Percentiles rank a stretch among this genome's conserved stretches.
These are phyloP conservation scores for Vickermania spadyakhi DNA, from an alignment of 208 protist genomes.

Conservation along the genomic window DNA sequence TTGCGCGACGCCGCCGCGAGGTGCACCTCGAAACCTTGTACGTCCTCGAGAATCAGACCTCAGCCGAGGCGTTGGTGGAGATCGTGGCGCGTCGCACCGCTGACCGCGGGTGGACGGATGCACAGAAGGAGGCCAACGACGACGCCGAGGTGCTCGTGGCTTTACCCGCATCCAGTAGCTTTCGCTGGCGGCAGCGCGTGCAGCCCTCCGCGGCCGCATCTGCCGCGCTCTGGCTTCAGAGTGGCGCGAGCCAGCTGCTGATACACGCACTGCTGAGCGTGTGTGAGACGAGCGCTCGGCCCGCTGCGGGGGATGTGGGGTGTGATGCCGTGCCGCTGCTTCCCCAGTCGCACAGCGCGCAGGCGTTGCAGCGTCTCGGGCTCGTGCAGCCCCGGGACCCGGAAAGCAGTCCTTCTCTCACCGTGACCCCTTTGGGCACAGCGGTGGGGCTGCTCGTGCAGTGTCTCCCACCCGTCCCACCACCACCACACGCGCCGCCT, in stretches of 20 bases:
- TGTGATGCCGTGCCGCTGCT: not conserved
- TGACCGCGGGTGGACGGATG: not conserved
- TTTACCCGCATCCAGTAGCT: not conserved
- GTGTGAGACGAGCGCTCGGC: not conserved
- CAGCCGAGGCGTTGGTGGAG: not conserved
- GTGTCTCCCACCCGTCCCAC: constrained; percentile 21
- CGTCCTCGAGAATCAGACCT: not conserved
- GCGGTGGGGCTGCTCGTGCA: constrained; percentile 17
- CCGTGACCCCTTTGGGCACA: constrained; percentile 15
- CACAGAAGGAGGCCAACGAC: not conserved
- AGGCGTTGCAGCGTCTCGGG: not conserved
- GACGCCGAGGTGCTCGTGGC: not conserved
- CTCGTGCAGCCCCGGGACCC: not conserved
- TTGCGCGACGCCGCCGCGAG: not conserved
- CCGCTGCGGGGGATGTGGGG: not conserved
- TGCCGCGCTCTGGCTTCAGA: not conserved
- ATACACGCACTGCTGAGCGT: not conserved
- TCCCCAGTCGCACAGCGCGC: not conserved
- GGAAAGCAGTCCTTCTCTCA: not conserved
- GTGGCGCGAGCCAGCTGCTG: not conserved
- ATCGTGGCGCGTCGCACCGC: not conserved
- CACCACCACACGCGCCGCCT: not conserved
- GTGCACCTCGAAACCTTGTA: not conserved
- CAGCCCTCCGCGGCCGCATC: not conserved
- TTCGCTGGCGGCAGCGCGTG: not conserved